These are phyloP conservation scores for Nidularia sp. DNA, from an alignment of 768 basidiomycete genomes.

Conservation along the genomic window DNA sequence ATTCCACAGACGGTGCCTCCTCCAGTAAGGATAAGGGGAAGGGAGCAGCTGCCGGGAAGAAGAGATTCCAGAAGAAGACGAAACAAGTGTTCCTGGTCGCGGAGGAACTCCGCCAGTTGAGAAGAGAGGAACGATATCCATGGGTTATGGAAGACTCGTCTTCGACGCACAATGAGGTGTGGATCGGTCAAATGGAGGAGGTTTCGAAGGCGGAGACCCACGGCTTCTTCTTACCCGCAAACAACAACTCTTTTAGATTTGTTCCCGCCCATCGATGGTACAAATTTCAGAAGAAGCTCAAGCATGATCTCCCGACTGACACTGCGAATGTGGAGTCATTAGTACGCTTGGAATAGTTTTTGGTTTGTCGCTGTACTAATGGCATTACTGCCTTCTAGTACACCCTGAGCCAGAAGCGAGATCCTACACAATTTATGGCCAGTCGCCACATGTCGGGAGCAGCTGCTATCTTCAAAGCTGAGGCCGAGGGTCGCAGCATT, in stretches of 20 bases:
- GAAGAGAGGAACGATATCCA: conserved; percentile 84
- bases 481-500: conserved; percentile 43
- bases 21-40: conserved; percentile 29
- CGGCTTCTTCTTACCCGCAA: conserved; percentile 82
- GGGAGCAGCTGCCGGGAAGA: conserved; percentile 54
- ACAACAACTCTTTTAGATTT: conserved; percentile 81
- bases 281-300: conserved; percentile 85
- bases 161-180: conserved; percentile 56
- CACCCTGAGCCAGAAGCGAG: conserved; percentile 67
- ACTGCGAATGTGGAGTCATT: conserved; percentile 67
- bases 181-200: conserved; percentile 84
- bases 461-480: conserved; percentile 65
- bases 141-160: conserved; percentile 88
- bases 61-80: conserved; percentile 81
- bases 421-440: conserved; percentile 70
- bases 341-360: conserved; percentile 26
- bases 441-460: conserved; percentile 58
- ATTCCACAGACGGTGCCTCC: conserved; percentile 20
- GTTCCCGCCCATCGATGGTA: conserved; percentile 89
- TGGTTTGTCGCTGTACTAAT: conserved; percentile 9
- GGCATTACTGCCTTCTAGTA: conserved; percentile 25
- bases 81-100: conserved; percentile 77
- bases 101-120: conserved; percentile 71
- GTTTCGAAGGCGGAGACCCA: conserved; percentile 65
- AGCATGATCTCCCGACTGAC: conserved; percentile 65